A percentile compares a stretch with the other conserved stretches of the same genome.
phyloP scores from a whole-genome alignment of 2,329 filamentous ascomycete species.

The Periconia macrospinosa region DNA sequence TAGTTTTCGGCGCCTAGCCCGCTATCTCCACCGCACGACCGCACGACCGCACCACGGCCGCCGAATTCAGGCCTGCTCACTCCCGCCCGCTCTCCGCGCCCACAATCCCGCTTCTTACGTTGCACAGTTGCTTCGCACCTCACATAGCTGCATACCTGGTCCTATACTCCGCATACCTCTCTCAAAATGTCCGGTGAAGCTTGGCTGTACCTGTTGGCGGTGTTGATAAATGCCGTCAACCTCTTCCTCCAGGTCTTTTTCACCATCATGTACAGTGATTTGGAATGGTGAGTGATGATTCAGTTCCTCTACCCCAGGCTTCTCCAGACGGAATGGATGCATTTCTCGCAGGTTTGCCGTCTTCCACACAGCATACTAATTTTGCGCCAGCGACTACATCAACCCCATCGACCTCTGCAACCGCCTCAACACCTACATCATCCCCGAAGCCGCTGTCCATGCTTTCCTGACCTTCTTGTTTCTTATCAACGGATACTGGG shows the following conservation, averaged over 20 bases:
- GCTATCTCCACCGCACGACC: constrained; percentile 35
- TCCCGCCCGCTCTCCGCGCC: constrained; percentile 14
- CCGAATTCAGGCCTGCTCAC: constrained; percentile 23
- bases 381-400: constrained; percentile 83
- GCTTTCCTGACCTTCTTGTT: constrained; percentile 94
- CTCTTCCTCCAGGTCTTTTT: constrained; percentile 99
- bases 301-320: neutral
- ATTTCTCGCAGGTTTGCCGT: neutral
- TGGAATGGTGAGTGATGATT: constrained; percentile 84
- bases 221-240: constrained; percentile 99
- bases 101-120: constrained; percentile 12
- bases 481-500: constrained; percentile 98
- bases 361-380: constrained; percentile 27
- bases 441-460: constrained; percentile 97
- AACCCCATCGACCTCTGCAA: constrained; percentile 99
- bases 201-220: constrained; percentile 96
- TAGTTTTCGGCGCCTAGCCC: constrained; percentile 38
- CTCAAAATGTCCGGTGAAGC: constrained; percentile 90
- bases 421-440: constrained; percentile 98
- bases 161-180: constrained; percentile 25
- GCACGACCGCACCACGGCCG: constrained; percentile 16
- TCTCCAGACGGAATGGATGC: neutral
- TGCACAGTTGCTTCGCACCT: constrained; percentile 13
- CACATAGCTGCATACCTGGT: constrained; percentile 12
- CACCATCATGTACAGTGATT: constrained; percentile 99